Evolutionary conservation across 169 alveolate species (phyloP), one percentile per base, ranked within the genome.

Genomic region (Babesia sp.): DNA sequence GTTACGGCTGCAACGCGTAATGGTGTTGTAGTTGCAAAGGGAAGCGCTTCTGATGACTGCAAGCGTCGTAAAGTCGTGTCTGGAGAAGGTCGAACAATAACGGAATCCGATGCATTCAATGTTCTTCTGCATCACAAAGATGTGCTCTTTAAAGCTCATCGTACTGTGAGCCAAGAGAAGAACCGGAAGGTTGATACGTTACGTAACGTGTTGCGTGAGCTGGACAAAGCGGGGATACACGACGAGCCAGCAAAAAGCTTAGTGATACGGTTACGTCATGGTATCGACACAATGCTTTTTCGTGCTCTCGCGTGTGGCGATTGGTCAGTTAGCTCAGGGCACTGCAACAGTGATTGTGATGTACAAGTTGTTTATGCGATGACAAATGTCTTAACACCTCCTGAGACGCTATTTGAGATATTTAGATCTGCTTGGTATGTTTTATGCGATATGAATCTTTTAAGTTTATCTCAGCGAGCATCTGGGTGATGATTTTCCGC

Each of bases 371-470:
- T 64, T 3, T 29, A 36, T 0, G 37, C 41, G 1, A 7, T 34
- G 69, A 28, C 1, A 3, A 46, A 71, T 44, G n/a, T 41, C 1
- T 20, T 9, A 20, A 55, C 39, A 3, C 39, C 86, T 2, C 22
- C 75, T 0, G 82, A 77, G 36, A n/a, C 20, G 26, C 5, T 69
- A 29, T 68, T 50, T 37, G 66, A 34, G 3, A 54, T 70, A 50
- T 77, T 77, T 31, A 72, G 16, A 31, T 34, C 48, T 2, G 63
- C 75, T 4, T 77, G 86, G 86, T 77, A 56, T 55, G 71, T 44
- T 12, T 18, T n/a, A 8, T 34, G 12, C 0, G 12, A 26, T 24
- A 16, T 33, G 0, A 18, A 6, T 22, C 5, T 14, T 18, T 48
- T 8, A n/a, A 16, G 22, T 31, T 55, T 11, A 31, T 26, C 14